Evolutionary conservation across 768 basidiomycete species (phyloP).

Genomic region (Auricularia cornea): DNA sequence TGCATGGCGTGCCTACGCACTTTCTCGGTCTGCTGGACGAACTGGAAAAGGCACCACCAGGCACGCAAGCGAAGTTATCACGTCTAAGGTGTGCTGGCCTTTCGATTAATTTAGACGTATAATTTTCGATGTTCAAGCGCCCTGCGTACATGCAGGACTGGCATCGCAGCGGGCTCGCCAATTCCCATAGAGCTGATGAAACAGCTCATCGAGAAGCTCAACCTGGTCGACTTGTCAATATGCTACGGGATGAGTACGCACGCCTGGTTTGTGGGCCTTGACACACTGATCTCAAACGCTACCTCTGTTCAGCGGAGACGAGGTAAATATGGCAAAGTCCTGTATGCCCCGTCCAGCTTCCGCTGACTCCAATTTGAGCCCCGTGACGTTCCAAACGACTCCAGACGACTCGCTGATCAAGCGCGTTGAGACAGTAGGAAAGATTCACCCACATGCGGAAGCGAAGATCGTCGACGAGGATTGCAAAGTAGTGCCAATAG

Average conservation of each 20-base stretch:
- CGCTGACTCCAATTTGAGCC: conserved; percentile 31
- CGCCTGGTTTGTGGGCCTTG: no score
- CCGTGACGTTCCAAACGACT: conserved; percentile 76
- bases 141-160: conserved; percentile 42
- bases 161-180: conserved; percentile 73
- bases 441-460: conserved; percentile 64
- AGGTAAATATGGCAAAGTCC: conserved; percentile 28
- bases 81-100: conserved; percentile 41
- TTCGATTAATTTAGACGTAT: not conserved
- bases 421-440: conserved; percentile 77
- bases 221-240: conserved; percentile 61
- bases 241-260: conserved; percentile 83
- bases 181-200: conserved; percentile 77
- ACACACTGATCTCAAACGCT: no score
- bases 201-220: conserved; percentile 55
- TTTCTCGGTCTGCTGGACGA: conserved; percentile 69
- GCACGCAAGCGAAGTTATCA: conserved; percentile 40
- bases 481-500: conserved; percentile 59
- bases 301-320: conserved; percentile 68
- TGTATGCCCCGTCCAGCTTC: not conserved
- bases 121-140: not conserved
- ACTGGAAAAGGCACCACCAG: conserved; percentile 41
- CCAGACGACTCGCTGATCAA: conserved; percentile 60
- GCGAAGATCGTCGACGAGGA: conserved; percentile 59
- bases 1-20: conserved; percentile 83